Conservation (phyloP, 192 early-diverging fungal species). For the Coemansia umbellata region DNA sequence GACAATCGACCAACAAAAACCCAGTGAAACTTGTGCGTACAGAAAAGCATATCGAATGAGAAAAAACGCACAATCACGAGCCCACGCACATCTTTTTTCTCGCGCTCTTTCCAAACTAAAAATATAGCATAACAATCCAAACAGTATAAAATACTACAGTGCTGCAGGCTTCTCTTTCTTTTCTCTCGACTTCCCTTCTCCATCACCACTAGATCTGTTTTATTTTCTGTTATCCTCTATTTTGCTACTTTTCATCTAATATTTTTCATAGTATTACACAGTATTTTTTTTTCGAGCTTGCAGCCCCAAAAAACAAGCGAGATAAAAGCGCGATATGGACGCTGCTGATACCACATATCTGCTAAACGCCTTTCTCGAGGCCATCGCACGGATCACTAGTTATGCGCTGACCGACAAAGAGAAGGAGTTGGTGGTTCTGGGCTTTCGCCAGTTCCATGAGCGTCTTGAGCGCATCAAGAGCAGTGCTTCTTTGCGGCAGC, state of each 20-base stretch:
- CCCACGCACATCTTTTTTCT: too few relatives aligned
- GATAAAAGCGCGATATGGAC: conserved; percentile 3
- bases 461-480: conserved; percentile 64
- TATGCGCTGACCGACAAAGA: conserved; percentile 63
- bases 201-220: background rate
- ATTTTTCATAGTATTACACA: background rate
- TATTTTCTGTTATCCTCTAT: too few relatives aligned
- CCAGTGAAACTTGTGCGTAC: too few relatives aligned
- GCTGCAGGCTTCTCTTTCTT: background rate
- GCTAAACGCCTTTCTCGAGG: conserved; percentile 60
- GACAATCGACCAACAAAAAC: too few relatives aligned
- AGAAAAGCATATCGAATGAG: too few relatives aligned
- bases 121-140: background rate
- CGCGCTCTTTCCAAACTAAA: too few relatives aligned
- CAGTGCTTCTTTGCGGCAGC: conserved; percentile 28
- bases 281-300: background rate
- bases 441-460: conserved; percentile 60
- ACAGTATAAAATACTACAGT: background rate
- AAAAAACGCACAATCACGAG: too few relatives aligned
- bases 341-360: conserved; percentile 17
- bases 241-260: background rate
- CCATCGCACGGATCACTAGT: conserved; percentile 56
- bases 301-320: background rate
- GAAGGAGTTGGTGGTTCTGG: conserved; percentile 56
- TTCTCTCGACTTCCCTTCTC: background rate